A percentile compares a stretch with the other conserved stretches of the same genome.
These are phyloP conservation scores for Inga oerstediana DNA, from an alignment of 306 rosid genomes.

Conservation along the genomic window DNA sequence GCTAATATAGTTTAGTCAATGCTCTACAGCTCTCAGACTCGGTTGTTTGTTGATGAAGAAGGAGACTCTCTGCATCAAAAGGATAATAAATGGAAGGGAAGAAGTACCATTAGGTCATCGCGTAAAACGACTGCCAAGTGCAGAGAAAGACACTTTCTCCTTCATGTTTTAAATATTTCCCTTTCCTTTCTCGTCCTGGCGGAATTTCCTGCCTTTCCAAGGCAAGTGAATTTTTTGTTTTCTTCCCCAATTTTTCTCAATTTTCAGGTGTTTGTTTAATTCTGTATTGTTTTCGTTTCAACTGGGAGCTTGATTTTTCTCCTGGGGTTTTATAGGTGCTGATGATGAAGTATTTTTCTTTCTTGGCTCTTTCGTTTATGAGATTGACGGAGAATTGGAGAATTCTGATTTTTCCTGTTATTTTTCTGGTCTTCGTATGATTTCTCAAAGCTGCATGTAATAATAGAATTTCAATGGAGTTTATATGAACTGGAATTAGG, in stretches of 20 bases:
- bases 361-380: background rate
- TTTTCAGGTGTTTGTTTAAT: slow-evolving; percentile 1
- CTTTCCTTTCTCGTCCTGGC: slow-evolving; percentile 29
- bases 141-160: slow-evolving; percentile 18
- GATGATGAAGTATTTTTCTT: background rate
- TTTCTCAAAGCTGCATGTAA: background rate
- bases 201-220: slow-evolving; percentile 30
- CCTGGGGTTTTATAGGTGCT: slow-evolving; percentile 20
- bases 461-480: slow-evolving; percentile 5
- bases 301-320: slow-evolving; percentile 18
- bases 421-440: slow-evolving; percentile 8
- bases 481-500: slow-evolving; percentile 29
- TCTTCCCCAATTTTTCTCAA: slow-evolving; percentile 12
- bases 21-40: slow-evolving; percentile 18
- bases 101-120: slow-evolving; percentile 43
- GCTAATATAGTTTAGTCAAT: slow-evolving; percentile 34
- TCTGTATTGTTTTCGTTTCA: slow-evolving; percentile 3
- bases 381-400: slow-evolving; percentile 24
- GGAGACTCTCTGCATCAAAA: slow-evolving; percentile 22
- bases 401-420: slow-evolving; percentile 23
- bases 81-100: slow-evolving; percentile 25
- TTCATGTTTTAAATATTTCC: slow-evolving; percentile 9
- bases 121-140: slow-evolving; percentile 31
- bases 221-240: slow-evolving; percentile 39
- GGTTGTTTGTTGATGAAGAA: slow-evolving; percentile 40